phyloP scores from a whole-genome alignment of 108 stramenopile genomes.

The Cyclostephanos tholiformis region DNA sequence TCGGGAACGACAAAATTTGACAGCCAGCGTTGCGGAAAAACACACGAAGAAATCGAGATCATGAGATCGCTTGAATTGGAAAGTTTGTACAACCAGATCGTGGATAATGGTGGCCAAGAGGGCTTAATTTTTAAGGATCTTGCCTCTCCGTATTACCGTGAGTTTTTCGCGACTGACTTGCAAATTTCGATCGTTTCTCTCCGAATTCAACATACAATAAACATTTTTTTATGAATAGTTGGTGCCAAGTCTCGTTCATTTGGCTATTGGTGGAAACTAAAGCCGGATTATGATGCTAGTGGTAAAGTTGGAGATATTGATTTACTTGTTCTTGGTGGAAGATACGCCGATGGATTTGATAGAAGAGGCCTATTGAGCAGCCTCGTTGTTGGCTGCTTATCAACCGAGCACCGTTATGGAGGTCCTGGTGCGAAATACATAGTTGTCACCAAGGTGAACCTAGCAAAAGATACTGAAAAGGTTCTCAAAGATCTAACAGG shows the following conservation, averaged over 20 bases:
- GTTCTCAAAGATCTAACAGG: slow-evolving; percentile 53
- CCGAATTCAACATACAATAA: background rate
- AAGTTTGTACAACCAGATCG: slow-evolving; percentile 60
- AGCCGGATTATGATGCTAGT: slow-evolving; percentile 42
- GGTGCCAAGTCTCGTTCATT: slow-evolving; percentile 53
- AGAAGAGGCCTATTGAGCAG: slow-evolving; percentile 52
- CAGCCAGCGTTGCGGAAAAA: slow-evolving; percentile 33
- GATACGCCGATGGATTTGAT: slow-evolving; percentile 19
- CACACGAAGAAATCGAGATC: slow-evolving; percentile 62
- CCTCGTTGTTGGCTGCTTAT: slow-evolving; percentile 68
- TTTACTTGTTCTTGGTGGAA: slow-evolving; percentile 50
- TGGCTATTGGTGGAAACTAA: slow-evolving; percentile 76
- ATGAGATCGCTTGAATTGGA: slow-evolving; percentile 64
- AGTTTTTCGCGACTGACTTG: background rate
- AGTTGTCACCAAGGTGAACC: slow-evolving; percentile 64
- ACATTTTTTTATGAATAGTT: slow-evolving; percentile 39
- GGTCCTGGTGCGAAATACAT: slow-evolving; percentile 50
- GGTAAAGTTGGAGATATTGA: slow-evolving; percentile 65
- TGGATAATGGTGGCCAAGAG: slow-evolving; percentile 69
- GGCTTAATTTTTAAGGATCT: slow-evolving; percentile 84
- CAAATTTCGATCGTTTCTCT: no score
- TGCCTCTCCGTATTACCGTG: slow-evolving; percentile 60
- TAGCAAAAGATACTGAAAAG: slow-evolving; percentile 27
- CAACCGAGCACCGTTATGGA: slow-evolving; percentile 48
- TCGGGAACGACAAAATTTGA: slow-evolving; percentile 33